These are phyloP conservation scores for Xylaria digitata DNA, from an alignment of 2,329 filamentous ascomycete genomes.

Conservation along the genomic window DNA sequence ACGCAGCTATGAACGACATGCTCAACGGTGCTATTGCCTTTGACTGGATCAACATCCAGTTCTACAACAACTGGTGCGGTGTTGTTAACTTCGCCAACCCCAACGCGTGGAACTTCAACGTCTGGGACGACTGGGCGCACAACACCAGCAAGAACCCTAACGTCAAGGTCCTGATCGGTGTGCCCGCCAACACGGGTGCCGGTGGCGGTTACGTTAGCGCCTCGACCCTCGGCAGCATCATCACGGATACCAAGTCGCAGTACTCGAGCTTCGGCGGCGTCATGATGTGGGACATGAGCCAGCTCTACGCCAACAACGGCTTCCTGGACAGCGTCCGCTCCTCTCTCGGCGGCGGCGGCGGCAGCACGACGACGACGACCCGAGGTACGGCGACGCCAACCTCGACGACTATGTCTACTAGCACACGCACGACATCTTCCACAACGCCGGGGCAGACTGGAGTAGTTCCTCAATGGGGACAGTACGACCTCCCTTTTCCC, in stretches of 20 bases:
- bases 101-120: conserved; percentile 69
- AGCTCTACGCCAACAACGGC: conserved; percentile 68
- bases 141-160: conserved; percentile 66
- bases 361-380: conserved; percentile 5
- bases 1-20: conserved; percentile 67
- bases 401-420: conserved; percentile 38
- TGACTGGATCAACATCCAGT: conserved; percentile 72
- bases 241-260: conserved; percentile 61
- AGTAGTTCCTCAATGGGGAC: conserved; percentile 51
- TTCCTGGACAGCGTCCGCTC: conserved; percentile 61
- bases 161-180: conserved; percentile 71
- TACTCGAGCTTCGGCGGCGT: conserved; percentile 73
- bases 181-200: conserved; percentile 66
- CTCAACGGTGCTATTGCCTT: conserved; percentile 65
- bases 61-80: conserved; percentile 77
- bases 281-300: conserved; percentile 76
- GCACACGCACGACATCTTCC: conserved; percentile 39
- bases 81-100: conserved; percentile 59
- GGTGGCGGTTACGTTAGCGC: conserved; percentile 67
- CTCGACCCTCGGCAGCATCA: conserved; percentile 59
- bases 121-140: conserved; percentile 75
- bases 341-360: conserved; percentile 46
- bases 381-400: conserved; percentile 10
- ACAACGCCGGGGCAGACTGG: conserved; percentile 25
- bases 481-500: conserved; percentile 42